Evolutionary conservation across 371 early-diverging fungal genomes (phyloP), one percentile per base, ranked within the genome.

Genomic region (Rhizopus delemar): DNA sequence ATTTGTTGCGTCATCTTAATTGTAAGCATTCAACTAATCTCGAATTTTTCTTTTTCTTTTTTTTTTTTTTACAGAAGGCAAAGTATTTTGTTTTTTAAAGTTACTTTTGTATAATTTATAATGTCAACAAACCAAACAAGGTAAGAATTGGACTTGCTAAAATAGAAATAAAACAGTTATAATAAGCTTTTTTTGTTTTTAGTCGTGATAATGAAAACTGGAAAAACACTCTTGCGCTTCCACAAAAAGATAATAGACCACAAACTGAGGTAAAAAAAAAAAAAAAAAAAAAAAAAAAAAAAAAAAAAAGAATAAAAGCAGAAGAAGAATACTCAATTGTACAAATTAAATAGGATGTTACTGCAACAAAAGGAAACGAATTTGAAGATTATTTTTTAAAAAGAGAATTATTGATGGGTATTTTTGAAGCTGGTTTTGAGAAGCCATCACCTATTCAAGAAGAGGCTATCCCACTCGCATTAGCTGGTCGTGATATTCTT

Each of bases 381-480:
- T 98, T 98, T 77, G 97, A 98, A 70, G 96, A 96, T 71, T 97
- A 95, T 75, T 93, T 88, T 72, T 77, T 99, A 48, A 95, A 96
- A 72, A 84, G 94, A 53, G 95, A 97, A 70, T 77, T 99, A 55
- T 77, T 97, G 58, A 98, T 97, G 93, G 98, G 98, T 35, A 94
- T 98, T 56, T 97, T 95, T 72, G 94, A 95, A 71, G 94, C 94
- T 51, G 99, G 99, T 48, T 99, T 96, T 76, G 99, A 99, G 71
- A 84, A 86, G 32, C 99, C 99, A 22, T 94, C 96, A 28, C 98
- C 98, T 49, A 98, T 99, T 73, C 99, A 99, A 79, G 99, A 97
- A 84, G 97, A 97, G 75, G 87, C 97, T 32, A 97, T 99, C 59
- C 98, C 97, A 9, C 93, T 96, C 66, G 95, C 97, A 3, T 84